Evolutionary conservation across 768 basidiomycete species (phyloP), one percentile per base, ranked within the genome.

Genomic region (Porpolomopsis calyptriformis): DNA sequence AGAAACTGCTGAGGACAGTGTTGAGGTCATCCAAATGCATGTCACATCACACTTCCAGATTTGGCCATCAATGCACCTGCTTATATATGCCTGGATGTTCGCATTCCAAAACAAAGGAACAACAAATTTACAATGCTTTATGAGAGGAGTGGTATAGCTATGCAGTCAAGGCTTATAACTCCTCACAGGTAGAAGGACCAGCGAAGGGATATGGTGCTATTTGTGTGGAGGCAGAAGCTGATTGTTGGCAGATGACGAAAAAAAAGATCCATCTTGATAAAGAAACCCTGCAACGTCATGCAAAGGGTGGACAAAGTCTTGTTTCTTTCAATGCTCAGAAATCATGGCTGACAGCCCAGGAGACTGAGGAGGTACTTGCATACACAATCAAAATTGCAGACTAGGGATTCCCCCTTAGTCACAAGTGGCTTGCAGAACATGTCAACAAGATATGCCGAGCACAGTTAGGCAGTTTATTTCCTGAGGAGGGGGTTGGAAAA

Each of bases 371-470:
- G 4, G 51, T 70, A 23, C 55, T 70, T 29, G 42, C 52, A 14
- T 61, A 56, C 52, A 46, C 54, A 12, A 43, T 55, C 18, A 57
- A 62, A 33, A 41, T 56, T 22, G 67, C 63, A 12, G 40, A 54
- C 16, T 51, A 55, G 11, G 66, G 65, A 7, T 68, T 68, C 47
- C 66, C 66, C 10, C 55, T 64, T 4, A 62, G 40, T 34, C 66
- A 68, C 42, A 23, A 42, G 14, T 40, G 55, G 6, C 46, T 72
- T 2, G 60, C 61, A 42, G 63, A 66, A 47, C 53, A 60, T 52
- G 65, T 63, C 24, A 57, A 71, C 49, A 33, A 46, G 2, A 62
- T 68, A 23, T 51, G 49, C 24, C 33, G 38, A 6, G 62, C 65
- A 12, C 46, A 52, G 0, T 52, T 60, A 24, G 63, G 64, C 7